Evolutionary conservation across 1,139 yeast genomes (phyloP).

Genomic region (Lodderomyces jiufengensis): DNA sequence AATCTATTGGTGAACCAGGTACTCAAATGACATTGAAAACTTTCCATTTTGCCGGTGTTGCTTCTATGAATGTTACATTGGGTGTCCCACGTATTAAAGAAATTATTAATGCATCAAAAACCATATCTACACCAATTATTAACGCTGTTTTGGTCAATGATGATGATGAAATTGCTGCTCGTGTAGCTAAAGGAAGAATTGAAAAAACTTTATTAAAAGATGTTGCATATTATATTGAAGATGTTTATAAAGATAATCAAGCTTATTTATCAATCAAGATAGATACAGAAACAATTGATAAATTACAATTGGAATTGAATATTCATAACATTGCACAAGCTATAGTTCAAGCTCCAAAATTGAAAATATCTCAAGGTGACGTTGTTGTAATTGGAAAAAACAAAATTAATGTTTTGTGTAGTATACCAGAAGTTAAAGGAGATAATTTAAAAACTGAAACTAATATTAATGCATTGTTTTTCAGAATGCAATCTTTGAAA

Average conservation of each 20-base stretch:
- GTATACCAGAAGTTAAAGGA: conserved; percentile 47
- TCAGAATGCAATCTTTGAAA: conserved; percentile 85
- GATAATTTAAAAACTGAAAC: conserved; percentile 30
- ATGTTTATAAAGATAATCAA: conserved; percentile 79
- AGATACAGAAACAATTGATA: conserved; percentile 82
- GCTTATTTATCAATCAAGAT: conserved; percentile 80
- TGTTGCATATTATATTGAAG: conserved; percentile 85
- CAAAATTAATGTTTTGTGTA: conserved; percentile 72
- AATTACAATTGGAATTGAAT: conserved; percentile 81
- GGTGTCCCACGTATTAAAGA: conserved; percentile 99
- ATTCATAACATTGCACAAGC: conserved; percentile 86
- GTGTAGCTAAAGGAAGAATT: conserved; percentile 96
- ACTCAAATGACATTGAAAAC: conserved; percentile 98
- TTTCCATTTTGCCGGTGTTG: conserved; percentile 99
- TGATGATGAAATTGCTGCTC: conserved; percentile 93
- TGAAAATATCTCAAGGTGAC: conserved; percentile 74
- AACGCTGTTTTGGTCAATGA: conserved; percentile 92
- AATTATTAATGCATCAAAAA: conserved; percentile 94
- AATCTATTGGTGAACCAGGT: conserved; percentile 98
- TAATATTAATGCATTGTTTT: conserved; percentile 58
- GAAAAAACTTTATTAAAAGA: conserved; percentile 90
- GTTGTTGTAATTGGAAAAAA: conserved; percentile 67
- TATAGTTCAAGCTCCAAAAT: conserved; percentile 77
- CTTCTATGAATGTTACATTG: conserved; percentile 96
- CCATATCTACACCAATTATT: conserved; percentile 94